Evolutionary conservation across 202 grass and related monocot genomes (phyloP), one percentile per base, ranked within the genome.

Genomic region (Cymbopogon flexuosus): DNA sequence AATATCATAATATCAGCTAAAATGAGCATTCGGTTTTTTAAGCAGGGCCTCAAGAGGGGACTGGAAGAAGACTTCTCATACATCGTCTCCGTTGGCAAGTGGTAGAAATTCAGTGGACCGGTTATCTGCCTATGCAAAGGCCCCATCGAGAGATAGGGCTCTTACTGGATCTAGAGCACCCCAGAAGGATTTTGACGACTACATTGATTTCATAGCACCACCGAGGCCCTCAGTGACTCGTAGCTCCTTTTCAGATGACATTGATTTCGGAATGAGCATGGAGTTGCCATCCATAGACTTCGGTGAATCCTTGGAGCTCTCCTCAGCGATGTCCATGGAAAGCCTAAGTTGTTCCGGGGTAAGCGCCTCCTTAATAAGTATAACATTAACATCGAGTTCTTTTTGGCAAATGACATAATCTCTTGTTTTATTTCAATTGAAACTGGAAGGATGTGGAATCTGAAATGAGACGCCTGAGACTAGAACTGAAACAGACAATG

Each of bases 401-500:
- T 56, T 52, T 52, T 27, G 10, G n/a, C 12, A 62, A 10, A 61
- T 85, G 68, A 79, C 45, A 75, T 79, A 41, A 62, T 66, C 78
- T 63, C 16, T 84, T 86, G 24, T 71, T 82, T 52, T 77, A 23
- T 42, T 79, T 76, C 46, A n/a, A 45, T 37, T 72, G 74, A 79
- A 86, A 64, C 42, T 62, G 84, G 79, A 81, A 82, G 18, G 92
- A 93, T 11, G 84, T 93, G 22, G 92, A 93, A 80, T 46, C 46
- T 42, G 90, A 99, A 88, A 88, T 99, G 92, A 93, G 81, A 89
- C 88, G 92, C 62, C 77, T 99, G 52, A 93, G 88, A 72, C 70
- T 86, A 29, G 92, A 95, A 84, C 65, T 99, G 62, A 95, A 95
- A 67, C 96, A 93, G 79, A 98, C 92, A 84, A 93, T 86, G 88